phyloP scores from a whole-genome alignment of 2,329 filamentous ascomycete species.

The Fusarium pilosicola region DNA sequence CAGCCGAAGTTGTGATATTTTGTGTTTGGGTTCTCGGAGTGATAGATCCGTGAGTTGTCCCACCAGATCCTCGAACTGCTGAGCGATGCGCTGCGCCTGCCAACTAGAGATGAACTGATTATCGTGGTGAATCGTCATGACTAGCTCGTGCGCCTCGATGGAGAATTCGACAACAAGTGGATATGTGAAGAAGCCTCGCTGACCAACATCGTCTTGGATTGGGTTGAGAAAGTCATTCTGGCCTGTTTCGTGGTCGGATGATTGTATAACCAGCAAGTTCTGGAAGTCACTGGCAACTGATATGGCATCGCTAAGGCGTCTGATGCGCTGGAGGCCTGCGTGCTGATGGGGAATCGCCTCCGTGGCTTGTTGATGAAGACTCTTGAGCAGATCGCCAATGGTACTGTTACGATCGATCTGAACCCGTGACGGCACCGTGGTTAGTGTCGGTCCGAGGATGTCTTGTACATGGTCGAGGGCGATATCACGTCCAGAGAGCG shows the following conservation, averaged over 20 bases:
- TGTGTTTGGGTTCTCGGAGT: neutral
- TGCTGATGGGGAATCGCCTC: slow-evolving; percentile 45
- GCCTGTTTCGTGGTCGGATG: neutral
- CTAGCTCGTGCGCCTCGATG: slow-evolving; percentile 6
- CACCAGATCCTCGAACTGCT: slow-evolving; percentile 32
- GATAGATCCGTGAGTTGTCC: slow-evolving; percentile 23
- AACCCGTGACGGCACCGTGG: slow-evolving; percentile 21
- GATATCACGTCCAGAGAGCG: slow-evolving; percentile 28
- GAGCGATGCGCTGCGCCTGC: slow-evolving; percentile 15
- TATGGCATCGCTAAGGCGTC: slow-evolving; percentile 20
- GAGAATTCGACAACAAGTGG: slow-evolving; percentile 39
- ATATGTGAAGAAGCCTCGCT: slow-evolving; percentile 38
- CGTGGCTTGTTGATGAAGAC: neutral
- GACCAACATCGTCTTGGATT: neutral
- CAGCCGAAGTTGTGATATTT: slow-evolving; percentile 23
- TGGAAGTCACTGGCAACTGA: slow-evolving; percentile 38
- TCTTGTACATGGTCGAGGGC: slow-evolving; percentile 12
- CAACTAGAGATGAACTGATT: slow-evolving; percentile 12
- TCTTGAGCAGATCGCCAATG: neutral
- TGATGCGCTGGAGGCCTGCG: slow-evolving; percentile 47
- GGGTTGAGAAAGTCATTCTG: neutral
- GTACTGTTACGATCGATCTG: neutral
- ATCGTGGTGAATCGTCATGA: slow-evolving; percentile 26
- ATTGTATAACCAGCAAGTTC: slow-evolving; percentile 47
- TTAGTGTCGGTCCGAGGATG: slow-evolving; percentile 31